Evolutionary conservation across 2,329 filamentous ascomycete genomes (phyloP).

Genomic region (Phialophora verrucosa): DNA sequence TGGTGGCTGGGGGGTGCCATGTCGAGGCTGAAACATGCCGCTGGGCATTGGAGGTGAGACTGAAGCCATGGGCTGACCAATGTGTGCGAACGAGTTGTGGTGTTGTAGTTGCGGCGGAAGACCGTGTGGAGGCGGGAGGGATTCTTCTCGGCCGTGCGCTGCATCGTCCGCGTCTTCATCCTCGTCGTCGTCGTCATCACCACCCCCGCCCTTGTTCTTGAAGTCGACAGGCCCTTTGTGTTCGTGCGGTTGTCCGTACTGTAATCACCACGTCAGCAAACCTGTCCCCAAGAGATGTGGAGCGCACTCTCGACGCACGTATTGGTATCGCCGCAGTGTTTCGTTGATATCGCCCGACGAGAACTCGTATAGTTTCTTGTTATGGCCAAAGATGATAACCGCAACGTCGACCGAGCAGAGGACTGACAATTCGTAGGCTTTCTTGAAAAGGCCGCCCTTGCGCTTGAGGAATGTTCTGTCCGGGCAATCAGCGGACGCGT

Average conservation of each 20-base stretch:
- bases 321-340: slow-evolving; percentile 85
- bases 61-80: slow-evolving; percentile 81
- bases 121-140: slow-evolving; percentile 53
- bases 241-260: slow-evolving; percentile 93
- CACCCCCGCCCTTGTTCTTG: slow-evolving; percentile 69
- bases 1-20: slow-evolving; percentile 81
- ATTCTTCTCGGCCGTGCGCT: slow-evolving; percentile 73
- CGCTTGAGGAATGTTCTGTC: slow-evolving; percentile 93
- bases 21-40: slow-evolving; percentile 73
- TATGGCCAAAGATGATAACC: slow-evolving; percentile 97
- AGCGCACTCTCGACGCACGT: slow-evolving; percentile 64
- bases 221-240: slow-evolving; percentile 96
- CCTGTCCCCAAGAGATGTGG: background rate
- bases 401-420: slow-evolving; percentile 98
- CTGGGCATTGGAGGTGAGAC: slow-evolving; percentile 87
- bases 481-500: slow-evolving; percentile 18
- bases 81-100: slow-evolving; percentile 74
- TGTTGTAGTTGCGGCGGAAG: slow-evolving; percentile 70
- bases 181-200: slow-evolving; percentile 79
- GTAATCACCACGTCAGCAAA: slow-evolving; percentile 26
- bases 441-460: slow-evolving; percentile 98
- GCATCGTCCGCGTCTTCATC: slow-evolving; percentile 65
- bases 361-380: slow-evolving; percentile 99
- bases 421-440: slow-evolving; percentile 97
- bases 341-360: slow-evolving; percentile 93